A percentile compares a stretch with the other conserved stretches of the same genome.
Conservation (phyloP, 2,329 filamentous ascomycete genomes). For the Aspergillus hortae region DNA sequence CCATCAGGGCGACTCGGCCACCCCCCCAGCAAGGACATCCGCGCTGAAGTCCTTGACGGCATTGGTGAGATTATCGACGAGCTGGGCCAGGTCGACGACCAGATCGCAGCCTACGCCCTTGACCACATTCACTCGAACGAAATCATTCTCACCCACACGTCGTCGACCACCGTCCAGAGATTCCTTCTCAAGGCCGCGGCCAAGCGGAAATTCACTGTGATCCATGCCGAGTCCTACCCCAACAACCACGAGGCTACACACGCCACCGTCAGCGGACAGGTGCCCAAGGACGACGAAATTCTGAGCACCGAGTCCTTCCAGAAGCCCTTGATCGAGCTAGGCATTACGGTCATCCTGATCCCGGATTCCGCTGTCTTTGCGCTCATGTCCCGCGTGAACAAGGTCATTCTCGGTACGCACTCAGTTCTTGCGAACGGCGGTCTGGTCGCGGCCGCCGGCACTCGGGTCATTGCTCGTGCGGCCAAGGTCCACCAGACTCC, state of each 20-base stretch:
- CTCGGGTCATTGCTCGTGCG: constrained; percentile 75
- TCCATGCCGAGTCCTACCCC: constrained; percentile 72
- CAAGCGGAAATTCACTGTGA: constrained; percentile 87
- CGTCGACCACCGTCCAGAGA: constrained; percentile 79
- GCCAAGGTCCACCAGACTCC: constrained; percentile 78
- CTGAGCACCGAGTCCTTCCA: constrained; percentile 55
- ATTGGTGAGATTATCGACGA: constrained; percentile 97
- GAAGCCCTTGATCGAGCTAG: constrained; percentile 73
- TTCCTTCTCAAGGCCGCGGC: constrained; percentile 84
- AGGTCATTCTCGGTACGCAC: constrained; percentile 86
- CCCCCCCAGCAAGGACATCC: constrained; percentile 59
- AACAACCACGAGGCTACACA: constrained; percentile 66
- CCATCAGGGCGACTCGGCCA: constrained; percentile 32
- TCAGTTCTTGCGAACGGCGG: constrained; percentile 86
- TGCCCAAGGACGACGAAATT: constrained; percentile 47
- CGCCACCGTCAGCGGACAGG: constrained; percentile 56
- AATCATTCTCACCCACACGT: constrained; percentile 83
- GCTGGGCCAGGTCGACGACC: constrained; percentile 85
- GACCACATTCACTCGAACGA: constrained; percentile 93
- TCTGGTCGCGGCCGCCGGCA: constrained; percentile 79
- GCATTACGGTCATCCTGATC: constrained; percentile 78
- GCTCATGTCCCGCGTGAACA: constrained; percentile 92
- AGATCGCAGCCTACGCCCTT: constrained; percentile 82
- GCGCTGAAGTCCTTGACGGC: constrained; percentile 86
- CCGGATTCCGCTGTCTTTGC: constrained; percentile 83